Conservation (phyloP, 257 asterid species). For the Leonotis leonurus region DNA sequence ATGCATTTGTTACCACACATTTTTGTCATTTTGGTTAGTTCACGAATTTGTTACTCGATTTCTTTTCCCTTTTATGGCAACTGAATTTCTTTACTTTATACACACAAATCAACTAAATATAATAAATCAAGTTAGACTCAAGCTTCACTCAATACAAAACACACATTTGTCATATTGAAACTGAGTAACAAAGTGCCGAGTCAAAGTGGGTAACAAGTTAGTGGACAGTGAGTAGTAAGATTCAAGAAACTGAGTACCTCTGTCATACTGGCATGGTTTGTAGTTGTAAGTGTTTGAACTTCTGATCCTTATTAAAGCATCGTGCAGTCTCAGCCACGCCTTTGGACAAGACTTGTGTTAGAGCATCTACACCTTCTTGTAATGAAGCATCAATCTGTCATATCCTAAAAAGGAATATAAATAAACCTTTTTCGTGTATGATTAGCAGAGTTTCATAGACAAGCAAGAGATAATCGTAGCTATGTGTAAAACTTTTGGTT, state of each 20-base stretch:
- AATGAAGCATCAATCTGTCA: conserved; percentile 72
- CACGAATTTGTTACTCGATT: too few relatives aligned
- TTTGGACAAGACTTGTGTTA: conserved; percentile 56
- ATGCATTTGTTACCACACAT: too few relatives aligned
- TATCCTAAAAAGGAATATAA: background rate
- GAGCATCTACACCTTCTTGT: conserved; percentile 61
- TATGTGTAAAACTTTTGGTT: background rate
- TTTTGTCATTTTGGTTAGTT: too few relatives aligned
- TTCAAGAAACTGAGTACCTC: conserved; percentile 17
- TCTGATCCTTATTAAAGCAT: conserved; percentile 69
- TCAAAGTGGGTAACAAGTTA: too few relatives aligned
- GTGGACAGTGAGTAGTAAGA: too few relatives aligned
- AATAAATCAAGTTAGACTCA: too few relatives aligned
- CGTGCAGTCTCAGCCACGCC: conserved; percentile 69
- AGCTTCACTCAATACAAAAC: too few relatives aligned
- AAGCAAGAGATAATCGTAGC: background rate
- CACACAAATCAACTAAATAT: too few relatives aligned
- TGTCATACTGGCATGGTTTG: conserved; percentile 65
- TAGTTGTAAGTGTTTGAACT: conserved; percentile 72
- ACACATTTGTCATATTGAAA: too few relatives aligned
- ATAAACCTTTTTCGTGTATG: background rate
- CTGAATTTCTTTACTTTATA: too few relatives aligned
- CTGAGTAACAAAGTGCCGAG: too few relatives aligned
- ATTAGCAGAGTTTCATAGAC: background rate
- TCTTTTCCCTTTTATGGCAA: too few relatives aligned